phyloP scores from a whole-genome alignment of 176 grass and related monocot species.

The Raddia distichophylla region DNA sequence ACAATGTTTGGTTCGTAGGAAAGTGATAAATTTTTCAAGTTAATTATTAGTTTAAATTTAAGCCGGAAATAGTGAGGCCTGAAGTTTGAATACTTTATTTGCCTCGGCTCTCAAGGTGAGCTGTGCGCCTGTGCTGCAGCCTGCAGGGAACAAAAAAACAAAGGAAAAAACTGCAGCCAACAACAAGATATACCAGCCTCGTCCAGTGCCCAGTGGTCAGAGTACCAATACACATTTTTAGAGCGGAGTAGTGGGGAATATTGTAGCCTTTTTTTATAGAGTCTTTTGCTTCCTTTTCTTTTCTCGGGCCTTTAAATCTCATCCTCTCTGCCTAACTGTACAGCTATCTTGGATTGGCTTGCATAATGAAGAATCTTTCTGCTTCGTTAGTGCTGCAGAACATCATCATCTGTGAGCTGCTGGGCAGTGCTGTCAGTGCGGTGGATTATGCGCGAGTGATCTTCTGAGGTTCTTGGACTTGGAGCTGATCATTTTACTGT shows the following conservation, averaged over 20 bases:
- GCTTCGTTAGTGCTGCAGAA: conserved; percentile 1
- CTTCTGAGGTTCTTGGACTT: conserved; percentile 23
- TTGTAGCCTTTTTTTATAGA: conserved; percentile 23
- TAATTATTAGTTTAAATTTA: no score
- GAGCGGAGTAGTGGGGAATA: conserved; percentile 37
- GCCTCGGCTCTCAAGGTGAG: neutral
- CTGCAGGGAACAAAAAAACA: neutral
- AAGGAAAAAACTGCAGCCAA: conserved; percentile 19
- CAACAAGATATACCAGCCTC: neutral
- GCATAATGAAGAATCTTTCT: conserved; percentile 37
- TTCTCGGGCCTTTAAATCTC: neutral
- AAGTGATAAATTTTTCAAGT: no score
- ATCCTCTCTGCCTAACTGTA: conserved; percentile 11
- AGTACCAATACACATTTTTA: conserved; percentile 14
- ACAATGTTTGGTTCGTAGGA: no score
- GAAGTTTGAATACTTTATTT: neutral
- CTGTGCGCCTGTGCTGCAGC: neutral
- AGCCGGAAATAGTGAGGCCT: no score
- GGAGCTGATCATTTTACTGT: conserved; percentile 28
- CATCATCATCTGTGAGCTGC: neutral
- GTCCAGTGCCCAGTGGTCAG: conserved; percentile 1
- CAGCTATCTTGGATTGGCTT: conserved; percentile 25
- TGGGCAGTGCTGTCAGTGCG: neutral
- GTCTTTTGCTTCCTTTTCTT: conserved; percentile 3
- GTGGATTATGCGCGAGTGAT: neutral